Conservation (phyloP, 2,329 filamentous ascomycete species). For the Aspergillus proliferans region DNA sequence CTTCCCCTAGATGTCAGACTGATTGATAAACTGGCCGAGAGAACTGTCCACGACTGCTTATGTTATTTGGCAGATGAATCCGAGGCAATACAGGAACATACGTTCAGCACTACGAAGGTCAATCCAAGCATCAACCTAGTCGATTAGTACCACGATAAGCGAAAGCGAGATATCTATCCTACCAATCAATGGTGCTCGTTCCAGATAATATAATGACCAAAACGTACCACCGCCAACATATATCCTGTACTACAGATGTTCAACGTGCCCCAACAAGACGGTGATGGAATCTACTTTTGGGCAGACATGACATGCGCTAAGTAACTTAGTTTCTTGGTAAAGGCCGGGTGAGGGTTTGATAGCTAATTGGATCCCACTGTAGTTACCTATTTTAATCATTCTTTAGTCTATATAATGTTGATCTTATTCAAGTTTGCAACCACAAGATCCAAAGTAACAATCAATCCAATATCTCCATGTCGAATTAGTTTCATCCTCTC, state of each 20-base stretch:
- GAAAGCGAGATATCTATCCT: no score
- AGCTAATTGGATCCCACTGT: no score
- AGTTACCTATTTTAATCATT: no score
- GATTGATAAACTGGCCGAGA: constrained; percentile 53
- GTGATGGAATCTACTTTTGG: no score
- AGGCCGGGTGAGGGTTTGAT: no score
- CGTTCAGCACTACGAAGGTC: constrained; percentile 56
- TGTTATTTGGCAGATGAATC: constrained; percentile 1
- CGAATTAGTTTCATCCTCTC: not conserved
- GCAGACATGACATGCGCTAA: no score
- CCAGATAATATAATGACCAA: no score
- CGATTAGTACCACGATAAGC: not conserved
- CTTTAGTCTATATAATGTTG: not conserved
- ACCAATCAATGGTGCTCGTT: no score
- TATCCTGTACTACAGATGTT: no score
- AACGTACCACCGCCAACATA: no score
- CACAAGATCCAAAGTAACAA: not conserved
- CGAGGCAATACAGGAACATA: constrained; percentile 8
- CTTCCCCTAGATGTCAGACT: constrained; percentile 67
- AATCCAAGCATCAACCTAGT: constrained; percentile 51
- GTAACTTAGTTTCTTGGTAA: no score
- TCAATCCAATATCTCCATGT: not conserved
- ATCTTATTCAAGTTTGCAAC: not conserved
- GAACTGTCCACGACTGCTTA: constrained; percentile 50
- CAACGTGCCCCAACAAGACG: no score